A percentile compares a stretch with the other conserved stretches of the same genome.
phyloP scores from a whole-genome alignment of 306 rosid species.

The Coriaria nepalensis region DNA sequence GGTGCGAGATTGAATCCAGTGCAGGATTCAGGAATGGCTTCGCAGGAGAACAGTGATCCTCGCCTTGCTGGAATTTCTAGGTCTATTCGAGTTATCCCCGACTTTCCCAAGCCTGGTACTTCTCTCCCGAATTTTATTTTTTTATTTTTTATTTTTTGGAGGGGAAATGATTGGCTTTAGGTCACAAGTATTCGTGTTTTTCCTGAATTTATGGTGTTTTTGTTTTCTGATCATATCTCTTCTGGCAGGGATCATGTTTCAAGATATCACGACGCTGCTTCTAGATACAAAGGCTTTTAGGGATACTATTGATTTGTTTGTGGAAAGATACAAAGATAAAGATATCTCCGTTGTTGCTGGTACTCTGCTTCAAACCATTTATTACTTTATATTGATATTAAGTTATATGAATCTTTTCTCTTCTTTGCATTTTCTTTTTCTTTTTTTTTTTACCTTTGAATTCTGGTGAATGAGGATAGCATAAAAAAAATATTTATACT shows the following conservation, averaged over 20 bases:
- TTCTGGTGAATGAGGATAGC: too few species aligned
- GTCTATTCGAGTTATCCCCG: constrained; percentile 75
- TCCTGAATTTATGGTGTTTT: neutral
- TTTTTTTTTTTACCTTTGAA: too few species aligned
- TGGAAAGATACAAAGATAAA: constrained; percentile 81
- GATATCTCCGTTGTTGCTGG: constrained; percentile 89
- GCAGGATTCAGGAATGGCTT: constrained; percentile 46
- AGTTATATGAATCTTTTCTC: too few species aligned
- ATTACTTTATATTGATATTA: too few species aligned
- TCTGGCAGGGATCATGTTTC: constrained; percentile 80
- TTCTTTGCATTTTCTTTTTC: too few species aligned
- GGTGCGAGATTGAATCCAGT: constrained; percentile 24
- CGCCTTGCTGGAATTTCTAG: constrained; percentile 60
- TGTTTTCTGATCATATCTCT: neutral
- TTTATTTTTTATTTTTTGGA: neutral
- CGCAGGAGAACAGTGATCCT: constrained; percentile 32
- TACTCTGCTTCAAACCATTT: too few species aligned
- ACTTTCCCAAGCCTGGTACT: constrained; percentile 88
- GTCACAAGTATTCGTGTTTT: constrained; percentile 2
- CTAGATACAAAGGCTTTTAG: constrained; percentile 79
- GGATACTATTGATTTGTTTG: constrained; percentile 87
- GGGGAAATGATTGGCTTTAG: constrained; percentile 1
- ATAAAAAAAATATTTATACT: too few species aligned
- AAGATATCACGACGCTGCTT: constrained; percentile 89
- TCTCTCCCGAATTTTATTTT: neutral